Evolutionary conservation across 1,139 yeast species (phyloP), one percentile per base, ranked within the genome.

Genomic region (Suhomyces choctaworum): DNA sequence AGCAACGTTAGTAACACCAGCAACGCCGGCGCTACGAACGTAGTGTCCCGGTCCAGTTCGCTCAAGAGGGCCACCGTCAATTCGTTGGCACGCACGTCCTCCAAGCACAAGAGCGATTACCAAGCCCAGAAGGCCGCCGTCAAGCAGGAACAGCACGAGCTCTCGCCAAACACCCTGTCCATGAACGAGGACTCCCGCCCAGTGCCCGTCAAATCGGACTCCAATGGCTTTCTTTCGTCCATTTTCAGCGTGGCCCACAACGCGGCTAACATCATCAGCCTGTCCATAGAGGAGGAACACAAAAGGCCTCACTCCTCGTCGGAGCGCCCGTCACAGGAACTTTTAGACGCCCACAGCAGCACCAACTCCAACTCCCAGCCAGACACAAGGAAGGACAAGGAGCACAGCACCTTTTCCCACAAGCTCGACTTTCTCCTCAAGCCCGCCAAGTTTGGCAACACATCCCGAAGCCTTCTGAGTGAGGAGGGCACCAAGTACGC

Each of bases 221-320:
- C 51, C 30, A 46, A 40, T 22, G 52, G 68, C 12, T 50, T 62
- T 26, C 37, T 62, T 16, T 56, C 64, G 2, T 50, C 62, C 7
- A 48, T 62, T 13, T 31, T 62, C 16, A 51, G 47, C 25, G 66
- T 60, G 3, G 66, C 66, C 5, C 62, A 60, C 27, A 17, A 17
- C 20, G 20, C 20, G 7, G 20, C 20, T 17, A 53, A 52, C 37
- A 61, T 50, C 16, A 39, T 41, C 19, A 23, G 17, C 27, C 37
- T 45, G 10, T 30, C 42, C 12, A 27, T 32, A 4, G 47, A 41
- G 28, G 40, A 39, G 14, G 42, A 41, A 19, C 34, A 29, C n/a
- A 32, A 36, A 29, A 31, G 27, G 21, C 25, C 5, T 4, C 12
- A 16, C 5, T 28, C 30, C 21, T 14, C 19, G 20, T 21, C 26